Evolutionary conservation across 805 yeast genomes (phyloP).

Genomic region (Debaryomyces hansenii): DNA sequence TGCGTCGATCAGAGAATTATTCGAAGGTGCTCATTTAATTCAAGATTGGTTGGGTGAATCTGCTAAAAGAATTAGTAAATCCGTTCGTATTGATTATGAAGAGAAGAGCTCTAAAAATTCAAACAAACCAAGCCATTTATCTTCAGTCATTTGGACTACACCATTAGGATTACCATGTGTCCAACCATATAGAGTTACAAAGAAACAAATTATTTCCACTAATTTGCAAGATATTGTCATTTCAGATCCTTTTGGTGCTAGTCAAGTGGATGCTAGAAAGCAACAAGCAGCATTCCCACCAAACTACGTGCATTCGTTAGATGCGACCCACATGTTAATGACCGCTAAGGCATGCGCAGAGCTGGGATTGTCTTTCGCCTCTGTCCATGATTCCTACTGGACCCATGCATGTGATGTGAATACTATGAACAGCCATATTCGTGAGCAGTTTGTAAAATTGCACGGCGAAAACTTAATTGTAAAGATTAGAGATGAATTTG

Average conservation of each 20-base stretch:
- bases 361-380: conserved; percentile 70
- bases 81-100: conserved; percentile 67
- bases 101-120: conserved; percentile 35
- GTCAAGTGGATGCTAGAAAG: conserved; percentile 82
- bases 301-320: conserved; percentile 89
- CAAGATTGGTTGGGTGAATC: conserved; percentile 95
- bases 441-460: conserved; percentile 76
- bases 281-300: conserved; percentile 96
- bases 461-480: conserved; percentile 75
- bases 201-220: conserved; percentile 69
- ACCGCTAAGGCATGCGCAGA: conserved; percentile 79
- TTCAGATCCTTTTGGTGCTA: conserved; percentile 81
- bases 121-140: conserved; percentile 62
- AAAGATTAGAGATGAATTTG: conserved; percentile 75
- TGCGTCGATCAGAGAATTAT: conserved; percentile 78
- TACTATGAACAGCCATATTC: conserved; percentile 62
- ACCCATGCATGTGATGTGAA: conserved; percentile 89
- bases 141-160: conserved; percentile 96
- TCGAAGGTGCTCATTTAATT: conserved; percentile 88
- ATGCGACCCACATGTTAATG: conserved; percentile 94
- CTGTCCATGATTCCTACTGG: conserved; percentile 98
- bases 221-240: conserved; percentile 85
- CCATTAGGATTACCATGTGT: conserved; percentile 95
- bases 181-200: conserved; percentile 84
- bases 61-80: conserved; percentile 76